Evolutionary conservation across 1,284 basidiomycete species (phyloP).

Genomic region (Vanrija humicola): DNA sequence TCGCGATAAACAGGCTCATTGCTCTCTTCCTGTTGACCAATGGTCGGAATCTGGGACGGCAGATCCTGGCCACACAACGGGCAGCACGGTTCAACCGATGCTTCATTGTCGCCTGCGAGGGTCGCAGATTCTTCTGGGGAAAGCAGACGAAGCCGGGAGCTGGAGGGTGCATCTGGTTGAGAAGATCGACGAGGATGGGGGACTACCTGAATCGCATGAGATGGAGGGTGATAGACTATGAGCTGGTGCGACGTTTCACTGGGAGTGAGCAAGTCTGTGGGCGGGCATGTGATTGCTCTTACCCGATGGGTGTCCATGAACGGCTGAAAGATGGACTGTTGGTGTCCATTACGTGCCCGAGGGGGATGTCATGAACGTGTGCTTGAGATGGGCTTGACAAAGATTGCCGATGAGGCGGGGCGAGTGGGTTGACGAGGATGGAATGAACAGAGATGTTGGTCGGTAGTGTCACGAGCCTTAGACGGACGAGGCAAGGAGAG

Average conservation of each 20-base stretch:
- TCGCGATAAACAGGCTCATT: neutral
- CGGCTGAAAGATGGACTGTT: neutral
- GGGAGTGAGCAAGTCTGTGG: neutral
- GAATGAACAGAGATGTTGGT: neutral
- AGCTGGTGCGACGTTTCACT: constrained; percentile 69
- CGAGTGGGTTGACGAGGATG: neutral
- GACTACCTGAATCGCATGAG: constrained; percentile 70
- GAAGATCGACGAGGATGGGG: constrained; percentile 6
- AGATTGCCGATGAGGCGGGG: neutral
- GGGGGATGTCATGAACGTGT: too few species aligned
- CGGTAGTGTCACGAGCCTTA: neutral
- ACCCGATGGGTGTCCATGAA: constrained; percentile 31
- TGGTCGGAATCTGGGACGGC: neutral
- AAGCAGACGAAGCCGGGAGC: constrained; percentile 38
- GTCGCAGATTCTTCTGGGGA: constrained; percentile 4
- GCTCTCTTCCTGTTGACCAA: neutral
- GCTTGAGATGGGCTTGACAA: too few species aligned
- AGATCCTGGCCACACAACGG: constrained; percentile 34
- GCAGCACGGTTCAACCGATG: constrained; percentile 11
- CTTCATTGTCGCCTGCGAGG: neutral
- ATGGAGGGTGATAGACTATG: constrained; percentile 80
- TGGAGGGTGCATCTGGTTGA: constrained; percentile 43
- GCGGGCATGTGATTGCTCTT: neutral
- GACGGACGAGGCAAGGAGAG: too few species aligned
- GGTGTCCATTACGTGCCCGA: neutral